Evolutionary conservation across 2,329 filamentous ascomycete genomes (phyloP).

Genomic region (Cytospora piceae): DNA sequence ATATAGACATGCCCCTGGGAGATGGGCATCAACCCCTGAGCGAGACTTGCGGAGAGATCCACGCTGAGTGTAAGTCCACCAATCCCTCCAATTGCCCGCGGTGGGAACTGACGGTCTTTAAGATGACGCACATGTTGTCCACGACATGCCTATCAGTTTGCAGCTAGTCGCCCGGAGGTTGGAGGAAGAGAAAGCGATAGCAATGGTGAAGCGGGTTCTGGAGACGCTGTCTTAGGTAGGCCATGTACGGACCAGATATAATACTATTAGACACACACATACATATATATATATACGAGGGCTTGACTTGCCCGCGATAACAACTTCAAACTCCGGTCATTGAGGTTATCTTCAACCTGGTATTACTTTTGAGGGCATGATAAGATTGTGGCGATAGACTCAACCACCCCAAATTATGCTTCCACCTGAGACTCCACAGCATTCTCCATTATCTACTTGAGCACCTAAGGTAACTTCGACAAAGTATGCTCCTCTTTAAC

Average conservation of each 20-base stretch:
- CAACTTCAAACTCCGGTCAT: background rate
- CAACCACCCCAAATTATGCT: background rate
- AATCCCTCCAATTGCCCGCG: background rate
- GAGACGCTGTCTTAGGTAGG: background rate
- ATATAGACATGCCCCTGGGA: constrained; percentile 40
- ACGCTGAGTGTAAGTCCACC: constrained; percentile 47
- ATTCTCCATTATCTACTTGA: background rate
- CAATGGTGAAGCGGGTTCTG: constrained; percentile 38
- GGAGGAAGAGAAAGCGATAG: constrained; percentile 47
- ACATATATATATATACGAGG: background rate
- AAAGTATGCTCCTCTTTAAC: background rate
- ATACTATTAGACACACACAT: background rate
- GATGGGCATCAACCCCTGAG: constrained; percentile 42
- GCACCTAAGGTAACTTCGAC: background rate
- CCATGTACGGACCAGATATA: background rate
- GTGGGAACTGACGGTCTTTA: background rate
- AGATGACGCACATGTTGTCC: constrained; percentile 46
- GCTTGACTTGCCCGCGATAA: background rate
- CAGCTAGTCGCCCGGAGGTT: constrained; percentile 47
- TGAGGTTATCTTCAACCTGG: background rate
- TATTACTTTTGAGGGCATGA: background rate
- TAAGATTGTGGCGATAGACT: background rate
- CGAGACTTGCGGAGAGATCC: constrained; percentile 43
- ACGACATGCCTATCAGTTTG: constrained; percentile 48
- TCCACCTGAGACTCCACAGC: background rate